Evolutionary conservation across 192 early-diverging fungal species (phyloP).

Genomic region (Coemansia sp.): DNA sequence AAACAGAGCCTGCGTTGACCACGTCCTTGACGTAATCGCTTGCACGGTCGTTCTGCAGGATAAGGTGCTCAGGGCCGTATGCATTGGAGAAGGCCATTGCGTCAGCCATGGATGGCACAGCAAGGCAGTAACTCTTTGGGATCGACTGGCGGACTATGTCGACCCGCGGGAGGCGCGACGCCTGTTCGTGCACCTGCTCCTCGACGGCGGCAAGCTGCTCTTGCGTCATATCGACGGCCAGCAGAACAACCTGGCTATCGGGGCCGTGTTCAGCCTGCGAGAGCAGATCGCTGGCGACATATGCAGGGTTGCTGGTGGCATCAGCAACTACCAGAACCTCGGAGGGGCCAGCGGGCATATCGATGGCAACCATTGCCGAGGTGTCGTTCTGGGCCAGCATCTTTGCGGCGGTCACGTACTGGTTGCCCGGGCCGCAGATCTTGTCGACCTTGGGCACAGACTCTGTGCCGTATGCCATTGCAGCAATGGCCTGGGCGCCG

Average conservation of each 20-base stretch:
- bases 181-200: slow-evolving; percentile 79
- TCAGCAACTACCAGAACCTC: slow-evolving; percentile 98
- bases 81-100: slow-evolving; percentile 92
- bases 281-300: slow-evolving; percentile 93
- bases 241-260: slow-evolving; percentile 95
- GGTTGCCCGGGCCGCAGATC: slow-evolving; percentile 99
- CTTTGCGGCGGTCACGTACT: slow-evolving; percentile 99
- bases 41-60: slow-evolving; percentile 85
- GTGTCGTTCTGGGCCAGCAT: slow-evolving; percentile 96
- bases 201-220: slow-evolving; percentile 75
- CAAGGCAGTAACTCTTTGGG: slow-evolving; percentile 79
- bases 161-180: slow-evolving; percentile 77
- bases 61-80: slow-evolving; percentile 98
- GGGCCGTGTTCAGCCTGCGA: slow-evolving; percentile 97
- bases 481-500: slow-evolving; percentile 97
- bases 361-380: slow-evolving; percentile 90
- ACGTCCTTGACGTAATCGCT: slow-evolving; percentile 64
- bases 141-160: slow-evolving; percentile 88
- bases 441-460: slow-evolving; percentile 98
- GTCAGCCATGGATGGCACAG: slow-evolving; percentile 66
- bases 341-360: slow-evolving; percentile 99
- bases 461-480: slow-evolving; percentile 98
- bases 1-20: slow-evolving; percentile 92
- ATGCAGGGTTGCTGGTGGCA: slow-evolving; percentile 74
- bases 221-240: slow-evolving; percentile 74